These are phyloP conservation scores for Puccinia hordei DNA, from an alignment of 1,284 basidiomycete genomes.

Conservation along the genomic window DNA sequence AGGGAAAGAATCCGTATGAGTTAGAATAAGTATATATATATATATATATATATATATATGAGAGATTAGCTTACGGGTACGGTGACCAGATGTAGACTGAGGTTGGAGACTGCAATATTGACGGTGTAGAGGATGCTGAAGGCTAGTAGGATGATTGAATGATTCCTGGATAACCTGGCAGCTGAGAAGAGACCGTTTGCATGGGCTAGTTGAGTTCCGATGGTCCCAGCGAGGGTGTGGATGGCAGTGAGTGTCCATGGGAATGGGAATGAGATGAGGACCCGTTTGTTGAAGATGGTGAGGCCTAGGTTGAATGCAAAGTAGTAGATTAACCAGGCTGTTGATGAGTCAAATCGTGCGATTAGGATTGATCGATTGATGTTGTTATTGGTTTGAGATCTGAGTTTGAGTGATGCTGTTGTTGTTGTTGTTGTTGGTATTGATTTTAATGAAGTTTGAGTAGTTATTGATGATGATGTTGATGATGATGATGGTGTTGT, in stretches of 20 bases:
- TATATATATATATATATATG: neutral
- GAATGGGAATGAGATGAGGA: slow-evolving; percentile 84
- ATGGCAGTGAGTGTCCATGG: slow-evolving; percentile 67
- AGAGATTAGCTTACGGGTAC: slow-evolving; percentile 69
- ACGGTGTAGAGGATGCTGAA: slow-evolving; percentile 86
- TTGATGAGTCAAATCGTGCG: slow-evolving; percentile 19
- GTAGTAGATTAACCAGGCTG: slow-evolving; percentile 73
- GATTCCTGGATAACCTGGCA: slow-evolving; percentile 65
- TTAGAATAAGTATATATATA: neutral
- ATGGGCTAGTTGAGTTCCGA: slow-evolving; percentile 74
- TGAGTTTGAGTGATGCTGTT: neutral
- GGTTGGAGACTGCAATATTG: slow-evolving; percentile 89
- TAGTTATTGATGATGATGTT: too few species aligned
- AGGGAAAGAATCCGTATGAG: too few species aligned
- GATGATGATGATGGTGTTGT: neutral
- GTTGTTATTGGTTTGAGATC: neutral
- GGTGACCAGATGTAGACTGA: slow-evolving; percentile 82
- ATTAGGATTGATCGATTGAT: neutral
- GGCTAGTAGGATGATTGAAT: slow-evolving; percentile 69
- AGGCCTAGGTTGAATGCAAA: slow-evolving; percentile 84
- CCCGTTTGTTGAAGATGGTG: slow-evolving; percentile 87
- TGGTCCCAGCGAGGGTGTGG: slow-evolving; percentile 62
- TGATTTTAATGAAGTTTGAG: too few species aligned
- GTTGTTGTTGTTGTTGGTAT: neutral
- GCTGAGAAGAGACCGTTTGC: slow-evolving; percentile 67